phyloP scores from a whole-genome alignment of 768 basidiomycete species.

The Gautieria morchelliformis region DNA sequence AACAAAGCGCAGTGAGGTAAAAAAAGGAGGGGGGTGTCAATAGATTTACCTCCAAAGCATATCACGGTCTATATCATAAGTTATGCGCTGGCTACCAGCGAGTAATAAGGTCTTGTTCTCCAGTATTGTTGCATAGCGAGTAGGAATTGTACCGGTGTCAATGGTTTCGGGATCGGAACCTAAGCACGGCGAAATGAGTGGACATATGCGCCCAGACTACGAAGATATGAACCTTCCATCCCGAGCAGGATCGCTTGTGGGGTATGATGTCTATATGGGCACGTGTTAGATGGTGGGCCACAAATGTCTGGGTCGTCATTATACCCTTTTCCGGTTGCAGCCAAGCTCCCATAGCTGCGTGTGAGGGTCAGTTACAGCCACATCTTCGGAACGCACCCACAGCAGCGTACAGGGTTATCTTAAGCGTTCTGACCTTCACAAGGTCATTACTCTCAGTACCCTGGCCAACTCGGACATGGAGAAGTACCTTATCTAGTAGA shows the following conservation, averaged over 20 bases:
- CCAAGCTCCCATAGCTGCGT: slow-evolving; percentile 77
- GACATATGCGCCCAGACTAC: background rate
- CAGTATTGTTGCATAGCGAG: slow-evolving; percentile 63
- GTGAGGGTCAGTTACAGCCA: background rate
- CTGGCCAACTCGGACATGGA: background rate
- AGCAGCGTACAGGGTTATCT: slow-evolving; percentile 65
- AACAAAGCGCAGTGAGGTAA: background rate
- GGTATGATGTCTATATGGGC: slow-evolving; percentile 58
- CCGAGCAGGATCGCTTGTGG: slow-evolving; percentile 81
- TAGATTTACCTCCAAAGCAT: slow-evolving; percentile 65
- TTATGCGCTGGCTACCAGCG: slow-evolving; percentile 64
- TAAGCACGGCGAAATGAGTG: slow-evolving; percentile 14
- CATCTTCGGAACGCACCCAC: background rate
- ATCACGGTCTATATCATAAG: slow-evolving; percentile 82
- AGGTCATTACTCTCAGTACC: background rate
- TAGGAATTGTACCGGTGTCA: slow-evolving; percentile 74
- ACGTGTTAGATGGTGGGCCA: slow-evolving; percentile 1
- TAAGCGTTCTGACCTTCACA: slow-evolving; percentile 61
- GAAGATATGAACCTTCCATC: slow-evolving; percentile 41
- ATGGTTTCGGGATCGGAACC: slow-evolving; percentile 90
- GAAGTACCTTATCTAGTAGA: slow-evolving; percentile 55
- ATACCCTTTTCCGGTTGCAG: slow-evolving; percentile 87
- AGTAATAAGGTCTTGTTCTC: slow-evolving; percentile 57
- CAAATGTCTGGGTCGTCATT: slow-evolving; percentile 12
- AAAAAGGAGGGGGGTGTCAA: background rate